Percentiles rank a stretch among this genome's conserved stretches.
phyloP scores from a whole-genome alignment of 2,329 filamentous ascomycete species.

The Cladosporium phlei region DNA sequence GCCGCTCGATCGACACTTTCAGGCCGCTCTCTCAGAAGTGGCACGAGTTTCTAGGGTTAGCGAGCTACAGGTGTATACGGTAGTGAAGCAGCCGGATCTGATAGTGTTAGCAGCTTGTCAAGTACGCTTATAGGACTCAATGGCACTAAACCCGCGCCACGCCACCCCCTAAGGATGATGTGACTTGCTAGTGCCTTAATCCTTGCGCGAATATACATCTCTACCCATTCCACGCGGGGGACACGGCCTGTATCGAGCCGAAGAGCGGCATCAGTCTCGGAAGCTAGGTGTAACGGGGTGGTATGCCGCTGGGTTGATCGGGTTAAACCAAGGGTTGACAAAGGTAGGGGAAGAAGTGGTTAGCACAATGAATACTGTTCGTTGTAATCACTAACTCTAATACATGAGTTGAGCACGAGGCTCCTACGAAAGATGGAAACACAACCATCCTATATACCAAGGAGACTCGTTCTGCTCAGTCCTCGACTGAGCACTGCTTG shows the following conservation, averaged over 20 bases:
- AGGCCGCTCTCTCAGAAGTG: slow-evolving; percentile 15
- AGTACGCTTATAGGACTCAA: neutral
- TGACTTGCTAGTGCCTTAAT: neutral
- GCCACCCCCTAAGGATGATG: neutral
- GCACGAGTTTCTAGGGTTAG: slow-evolving; percentile 14
- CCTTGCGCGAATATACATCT: slow-evolving; percentile 11
- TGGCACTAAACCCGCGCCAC: neutral
- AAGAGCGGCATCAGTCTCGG: neutral
- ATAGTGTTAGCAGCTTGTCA: neutral
- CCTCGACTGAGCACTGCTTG: too few relatives aligned
- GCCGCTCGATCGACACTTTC: slow-evolving; percentile 20
- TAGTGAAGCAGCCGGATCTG: neutral
- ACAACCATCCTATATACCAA: too few relatives aligned
- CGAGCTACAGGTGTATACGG: neutral
- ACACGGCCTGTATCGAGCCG: slow-evolving; percentile 5
- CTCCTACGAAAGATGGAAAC: too few relatives aligned
- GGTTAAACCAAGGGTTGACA: too few relatives aligned
- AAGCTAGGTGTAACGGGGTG: too few relatives aligned
- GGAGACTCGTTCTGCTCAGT: too few relatives aligned
- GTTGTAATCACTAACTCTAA: too few relatives aligned
- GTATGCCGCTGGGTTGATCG: too few relatives aligned
- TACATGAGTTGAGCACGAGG: too few relatives aligned
- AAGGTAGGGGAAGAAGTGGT: too few relatives aligned
- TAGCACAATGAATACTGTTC: too few relatives aligned
- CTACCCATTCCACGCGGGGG: neutral